Conservation (phyloP, 2,329 filamentous ascomycete genomes). For the Phaeosphaeria sp. region DNA sequence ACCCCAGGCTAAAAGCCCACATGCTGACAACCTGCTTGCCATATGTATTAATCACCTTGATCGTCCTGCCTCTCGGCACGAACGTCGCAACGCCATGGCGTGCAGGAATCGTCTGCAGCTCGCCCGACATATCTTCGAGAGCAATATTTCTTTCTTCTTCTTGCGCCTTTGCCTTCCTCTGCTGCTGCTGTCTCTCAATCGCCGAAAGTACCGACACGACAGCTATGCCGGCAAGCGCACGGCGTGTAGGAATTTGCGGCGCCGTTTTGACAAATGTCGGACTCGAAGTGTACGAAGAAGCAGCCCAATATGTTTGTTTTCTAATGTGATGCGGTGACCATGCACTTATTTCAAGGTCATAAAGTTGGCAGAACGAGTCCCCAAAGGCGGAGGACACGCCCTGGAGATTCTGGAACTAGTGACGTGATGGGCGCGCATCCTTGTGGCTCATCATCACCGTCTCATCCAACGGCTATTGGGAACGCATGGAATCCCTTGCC, state of each 20-base stretch:
- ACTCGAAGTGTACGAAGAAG: no score
- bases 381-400: slow-evolving; percentile 8
- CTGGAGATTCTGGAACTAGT: slow-evolving; percentile 12
- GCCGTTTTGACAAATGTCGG: slow-evolving; percentile 38
- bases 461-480: slow-evolving; percentile 15
- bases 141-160: slow-evolving; percentile 16
- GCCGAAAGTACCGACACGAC: slow-evolving; percentile 41
- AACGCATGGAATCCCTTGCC: slow-evolving; percentile 29
- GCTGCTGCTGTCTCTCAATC: slow-evolving; percentile 42
- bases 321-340: no score
- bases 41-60: slow-evolving; percentile 59
- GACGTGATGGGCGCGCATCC: slow-evolving; percentile 20
- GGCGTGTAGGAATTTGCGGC: slow-evolving; percentile 37
- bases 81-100: slow-evolving; percentile 59
- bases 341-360: not conserved
- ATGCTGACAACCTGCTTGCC: slow-evolving; percentile 58
- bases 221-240: slow-evolving; percentile 45
- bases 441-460: slow-evolving; percentile 5
- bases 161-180: slow-evolving; percentile 20
- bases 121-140: slow-evolving; percentile 46
- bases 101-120: slow-evolving; percentile 56
- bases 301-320: no score
- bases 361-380: slow-evolving; percentile 11
- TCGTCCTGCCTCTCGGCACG: slow-evolving; percentile 55
- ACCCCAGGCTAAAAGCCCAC: slow-evolving; percentile 57